Evolutionary conservation across 2,329 filamentous ascomycete species (phyloP).

Genomic region (Fusarium robinianum): DNA sequence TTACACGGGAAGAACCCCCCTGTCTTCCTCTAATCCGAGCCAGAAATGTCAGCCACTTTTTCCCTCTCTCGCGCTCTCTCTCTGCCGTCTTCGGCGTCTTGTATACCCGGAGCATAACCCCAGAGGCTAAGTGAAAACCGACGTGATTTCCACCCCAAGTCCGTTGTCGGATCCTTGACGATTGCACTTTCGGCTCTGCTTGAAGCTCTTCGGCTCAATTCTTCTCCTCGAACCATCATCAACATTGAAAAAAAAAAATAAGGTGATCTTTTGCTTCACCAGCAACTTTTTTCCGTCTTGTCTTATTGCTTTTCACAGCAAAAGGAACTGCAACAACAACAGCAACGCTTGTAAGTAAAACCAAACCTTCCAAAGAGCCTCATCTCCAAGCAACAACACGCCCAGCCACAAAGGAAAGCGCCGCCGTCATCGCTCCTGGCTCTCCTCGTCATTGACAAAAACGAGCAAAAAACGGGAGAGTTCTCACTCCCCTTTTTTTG

Average conservation of each 20-base stretch:
- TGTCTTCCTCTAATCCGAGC: background rate
- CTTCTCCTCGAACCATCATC: constrained; percentile 19
- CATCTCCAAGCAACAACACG: constrained; percentile 27
- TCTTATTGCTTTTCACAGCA: too few species aligned
- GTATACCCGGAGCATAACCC: too few species aligned
- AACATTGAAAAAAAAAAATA: too few species aligned
- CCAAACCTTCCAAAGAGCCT: constrained; percentile 9
- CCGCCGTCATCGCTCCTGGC: constrained; percentile 8
- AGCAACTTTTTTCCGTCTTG: constrained; percentile 9
- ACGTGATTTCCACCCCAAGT: constrained; percentile 26
- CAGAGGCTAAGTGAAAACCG: constrained; percentile 26
- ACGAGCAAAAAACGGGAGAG: too few species aligned
- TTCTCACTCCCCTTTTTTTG: constrained; percentile 10
- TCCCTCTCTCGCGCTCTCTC: constrained; percentile 8
- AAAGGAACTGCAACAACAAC: background rate
- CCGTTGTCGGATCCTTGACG: constrained; percentile 34
- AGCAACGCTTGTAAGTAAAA: constrained; percentile 22
- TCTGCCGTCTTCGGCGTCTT: constrained; percentile 12
- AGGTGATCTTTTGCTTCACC: constrained; percentile 10
- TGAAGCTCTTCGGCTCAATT: constrained; percentile 26
- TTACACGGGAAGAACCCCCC: background rate
- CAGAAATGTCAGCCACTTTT: too few species aligned
- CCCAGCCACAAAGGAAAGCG: constrained; percentile 22
- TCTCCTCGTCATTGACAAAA: constrained; percentile 30
- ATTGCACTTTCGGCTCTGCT: constrained; percentile 18